Evolutionary conservation across 1,139 yeast species (phyloP), one percentile per base, ranked within the genome.

Genomic region (Geotrichum fermentans): DNA sequence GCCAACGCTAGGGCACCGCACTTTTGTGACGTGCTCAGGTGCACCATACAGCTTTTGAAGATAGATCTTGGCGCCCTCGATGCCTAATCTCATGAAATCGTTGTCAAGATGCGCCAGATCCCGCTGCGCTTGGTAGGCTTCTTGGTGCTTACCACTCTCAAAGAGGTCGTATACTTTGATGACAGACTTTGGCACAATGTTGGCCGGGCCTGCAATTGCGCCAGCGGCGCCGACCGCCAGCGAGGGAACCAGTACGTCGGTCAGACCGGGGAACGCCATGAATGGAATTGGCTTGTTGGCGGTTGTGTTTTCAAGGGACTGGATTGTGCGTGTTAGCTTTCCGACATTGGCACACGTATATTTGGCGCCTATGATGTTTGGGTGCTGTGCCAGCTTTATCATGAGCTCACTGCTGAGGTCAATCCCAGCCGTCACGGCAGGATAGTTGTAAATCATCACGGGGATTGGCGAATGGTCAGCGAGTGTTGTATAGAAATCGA

Each of bases 341-440:
- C 71, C 73, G 45, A 67, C 59, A 52, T 65, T 70, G 54, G 67
- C 71, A 57, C 74, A 72, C 17, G 76, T 70, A 48, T 72, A 66
- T 56, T 74, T 74, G 54, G 68, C 66, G 4, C 77, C 78, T 32
- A 71, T 71, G 39, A 74, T 70, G 47, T 73, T 72, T 28, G 67
- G 64, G 54, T 73, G 75, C 55, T 76, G 73, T 1, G 88, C 71
- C 52, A 90, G 68, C 6, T 87, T 75, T 49, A 75, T 78, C 66
- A 83, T 71, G 64, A 89, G 77, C 53, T 75, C 75, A 62, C 87
- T 94, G 61, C 88, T 96, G 58, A 89, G 78, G 46, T 69, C 67
- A 13, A 63, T 58, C n/a, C 66, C 42, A 52, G 55, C 54, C 3
- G 58, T 13, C 20, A 71, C 75, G 10, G 75, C 77, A 13, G 78